Evolutionary conservation across 331 rosid species (phyloP), one percentile per base, ranked within the genome.

Genomic region (Dryas integrifolia): DNA sequence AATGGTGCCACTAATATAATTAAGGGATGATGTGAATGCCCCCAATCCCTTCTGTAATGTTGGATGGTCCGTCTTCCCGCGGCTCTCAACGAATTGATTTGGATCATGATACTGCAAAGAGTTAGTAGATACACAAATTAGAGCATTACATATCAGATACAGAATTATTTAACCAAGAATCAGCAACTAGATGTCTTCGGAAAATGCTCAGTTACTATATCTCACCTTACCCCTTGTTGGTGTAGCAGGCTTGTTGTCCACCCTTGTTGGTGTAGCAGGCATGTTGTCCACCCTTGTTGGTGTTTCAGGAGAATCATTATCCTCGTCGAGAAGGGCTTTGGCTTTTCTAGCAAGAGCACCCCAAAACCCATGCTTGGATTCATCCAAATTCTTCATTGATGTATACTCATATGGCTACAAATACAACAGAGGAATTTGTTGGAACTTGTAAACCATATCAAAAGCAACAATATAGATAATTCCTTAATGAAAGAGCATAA

Each of bases 301-400:
- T 39, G 78, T 82, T 65, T 69, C 85, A 41, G 88, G 82, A 48
- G 73, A 55, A 72, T 84, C 85, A 67, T 85, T 73, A 64, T 91
- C 96, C 48, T 94, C 97, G 49, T 91, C 98, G 35, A 94, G 74
- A 77, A 94, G 82, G 40, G 96, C 86, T 70, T 94, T 94, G 60
- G 98, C 97, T 77, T 94, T 94, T 83, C 97, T 86, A 63, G 97
- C 96, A 61, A 94, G 81, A 70, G 45, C 86, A 78, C 96, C 91
- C 98, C 98, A 94, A 79, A 94, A 89, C 57, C 98, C 96, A 75
- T 84, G 86, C 63, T 94, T 94, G 79, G 97, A 76, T 80, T 94
- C 96, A 76, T 83, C 83, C 85, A 87, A 60, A 67, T 53, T 86
- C 70, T 84, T 85, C 92, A 91, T 86, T 18, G 97, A 91, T 7